Base-by-base conservation (phyloP, 2,329 filamentous ascomycete species). In the Sphaerulina vaccinii region DNA sequence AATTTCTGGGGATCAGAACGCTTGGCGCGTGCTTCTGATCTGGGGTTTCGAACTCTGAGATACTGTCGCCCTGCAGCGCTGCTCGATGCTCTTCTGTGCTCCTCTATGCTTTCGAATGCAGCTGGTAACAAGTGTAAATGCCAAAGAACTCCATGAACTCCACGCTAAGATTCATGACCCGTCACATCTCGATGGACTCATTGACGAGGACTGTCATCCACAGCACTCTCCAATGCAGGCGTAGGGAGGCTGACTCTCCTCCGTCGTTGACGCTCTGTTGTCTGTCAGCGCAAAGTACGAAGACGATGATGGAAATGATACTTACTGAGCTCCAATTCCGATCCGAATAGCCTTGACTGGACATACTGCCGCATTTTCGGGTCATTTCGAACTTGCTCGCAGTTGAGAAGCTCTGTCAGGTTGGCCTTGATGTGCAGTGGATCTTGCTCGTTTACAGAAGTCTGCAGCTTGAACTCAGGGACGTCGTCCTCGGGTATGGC, bases 351-450 rank as follows among this genome's bases (percentile, higher is more conserved):
- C 40, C 75, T 68, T 3, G 70, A 70, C 58, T 80, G 78, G 10
- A 80, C 73, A 76, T 77, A 80, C 13, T 67, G 66, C 35, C 78
- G 70, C 58, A 73, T 73, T 53, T 71, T 71, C 1, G 68, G 63
- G 63, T 80, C 77, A 8, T 67, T 62, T 35, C 71, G 72, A 3
- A 79, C 77, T 35, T 71, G 71, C 13, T 77, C 74, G 40, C 76
- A 79, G 56, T 81, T 80, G 48, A 81, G 66, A 1, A 81, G 67
- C 52, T 79, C 76, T 9, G 77, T 81, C 41, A 81, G 69, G 8
- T 75, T 79, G 16, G 70, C 71, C 59, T 80, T 80, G 65, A 80
- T 79, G 56, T 78, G 74, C n/a, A 79, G 64, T 54, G 72, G 73
- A 63, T 72, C 64, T 62, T 56, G 55, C 13, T 51, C 33, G 15